Conservation (phyloP, 192 early-diverging fungal species). For the Spizellomyces sp. region DNA sequence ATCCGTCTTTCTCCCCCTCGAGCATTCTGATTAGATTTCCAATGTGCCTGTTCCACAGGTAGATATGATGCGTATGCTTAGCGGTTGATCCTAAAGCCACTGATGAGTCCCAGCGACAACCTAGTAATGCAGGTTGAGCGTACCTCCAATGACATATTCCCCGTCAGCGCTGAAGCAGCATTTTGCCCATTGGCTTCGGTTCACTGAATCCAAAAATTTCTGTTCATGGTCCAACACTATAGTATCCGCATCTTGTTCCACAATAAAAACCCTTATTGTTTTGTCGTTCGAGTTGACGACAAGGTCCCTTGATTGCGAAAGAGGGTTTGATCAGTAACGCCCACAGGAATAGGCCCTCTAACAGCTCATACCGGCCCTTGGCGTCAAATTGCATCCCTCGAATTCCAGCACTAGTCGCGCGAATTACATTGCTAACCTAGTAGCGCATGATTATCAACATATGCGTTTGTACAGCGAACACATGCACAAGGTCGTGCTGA, state of each 20-base stretch:
- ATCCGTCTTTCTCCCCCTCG: slow-evolving; percentile 75
- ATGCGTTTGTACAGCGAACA: not conserved
- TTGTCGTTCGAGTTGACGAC: slow-evolving; percentile 81
- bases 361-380: slow-evolving; percentile 59
- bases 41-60: slow-evolving; percentile 86
- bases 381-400: slow-evolving; percentile 66
- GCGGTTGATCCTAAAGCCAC: slow-evolving; percentile 5
- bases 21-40: slow-evolving; percentile 88
- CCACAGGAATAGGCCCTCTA: not conserved
- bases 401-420: slow-evolving; percentile 48
- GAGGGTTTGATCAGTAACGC: slow-evolving; percentile 6
- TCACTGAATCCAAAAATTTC: slow-evolving; percentile 90
- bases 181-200: slow-evolving; percentile 86
- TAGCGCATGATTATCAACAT: no score
- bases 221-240: slow-evolving; percentile 40
- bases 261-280: slow-evolving; percentile 72
- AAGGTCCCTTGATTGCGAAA: slow-evolving; percentile 57
- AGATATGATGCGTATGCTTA: slow-evolving; percentile 91
- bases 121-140: not conserved
- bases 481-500: not conserved
- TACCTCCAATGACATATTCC: slow-evolving; percentile 88
- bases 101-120: not conserved
- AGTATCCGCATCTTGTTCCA: slow-evolving; percentile 17
- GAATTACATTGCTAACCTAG: slow-evolving; percentile 3
- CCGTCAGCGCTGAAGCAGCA: slow-evolving; percentile 86